These are phyloP conservation scores for Teratosphaeria gauchensis DNA, from an alignment of 2,329 filamentous ascomycete genomes.

Conservation along the genomic window DNA sequence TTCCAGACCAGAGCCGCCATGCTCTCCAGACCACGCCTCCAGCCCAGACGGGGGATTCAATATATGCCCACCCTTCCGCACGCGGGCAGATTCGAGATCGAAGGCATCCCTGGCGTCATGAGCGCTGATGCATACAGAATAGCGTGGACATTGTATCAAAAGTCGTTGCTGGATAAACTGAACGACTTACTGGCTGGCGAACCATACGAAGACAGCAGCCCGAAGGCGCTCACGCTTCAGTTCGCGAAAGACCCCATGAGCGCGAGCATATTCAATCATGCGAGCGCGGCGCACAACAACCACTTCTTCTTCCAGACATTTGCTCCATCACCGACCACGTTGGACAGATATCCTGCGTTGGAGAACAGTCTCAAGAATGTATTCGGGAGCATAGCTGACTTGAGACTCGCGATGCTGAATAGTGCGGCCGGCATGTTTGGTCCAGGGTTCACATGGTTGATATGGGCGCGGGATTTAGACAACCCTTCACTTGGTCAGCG, in stretches of 20 bases:
- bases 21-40: slow-evolving; percentile 8
- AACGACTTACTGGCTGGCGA: slow-evolving; percentile 65
- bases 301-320: slow-evolving; percentile 62
- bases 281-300: slow-evolving; percentile 93
- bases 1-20: slow-evolving; percentile 11
- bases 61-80: neutral
- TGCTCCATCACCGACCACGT: slow-evolving; percentile 16
- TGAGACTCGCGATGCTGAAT: slow-evolving; percentile 67
- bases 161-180: slow-evolving; percentile 62
- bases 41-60: slow-evolving; percentile 32
- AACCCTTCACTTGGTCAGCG: slow-evolving; percentile 16
- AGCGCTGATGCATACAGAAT: slow-evolving; percentile 59
- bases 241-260: slow-evolving; percentile 68
- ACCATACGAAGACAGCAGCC: slow-evolving; percentile 50
- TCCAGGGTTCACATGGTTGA: slow-evolving; percentile 93
- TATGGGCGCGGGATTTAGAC: slow-evolving; percentile 34
- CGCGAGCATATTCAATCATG: slow-evolving; percentile 86
- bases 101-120: slow-evolving; percentile 62
- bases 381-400: slow-evolving; percentile 75
- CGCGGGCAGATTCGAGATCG: slow-evolving; percentile 9
- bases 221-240: slow-evolving; percentile 61
- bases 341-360: slow-evolving; percentile 47
- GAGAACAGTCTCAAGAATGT: slow-evolving; percentile 51
- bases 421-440: slow-evolving; percentile 90
- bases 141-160: slow-evolving; percentile 78